Percentiles rank a stretch among this genome's conserved stretches.
Conservation (phyloP, 2,329 filamentous ascomycete genomes). For the Phoma sp. region DNA sequence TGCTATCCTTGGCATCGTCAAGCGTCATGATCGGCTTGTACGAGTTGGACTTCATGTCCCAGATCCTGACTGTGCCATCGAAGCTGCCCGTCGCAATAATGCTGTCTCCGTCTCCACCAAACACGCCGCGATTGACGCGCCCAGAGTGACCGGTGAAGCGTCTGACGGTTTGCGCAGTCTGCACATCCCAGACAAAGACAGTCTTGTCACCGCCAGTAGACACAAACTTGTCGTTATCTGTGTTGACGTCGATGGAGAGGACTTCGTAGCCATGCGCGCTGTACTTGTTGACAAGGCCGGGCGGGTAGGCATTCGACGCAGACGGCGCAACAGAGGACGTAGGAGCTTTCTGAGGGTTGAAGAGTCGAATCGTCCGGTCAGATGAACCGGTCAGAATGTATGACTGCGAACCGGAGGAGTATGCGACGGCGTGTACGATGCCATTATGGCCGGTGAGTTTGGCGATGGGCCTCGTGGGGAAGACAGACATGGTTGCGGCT, state of each 20-base stretch:
- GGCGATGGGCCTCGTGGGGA: slow-evolving; percentile 50
- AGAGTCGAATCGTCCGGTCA: slow-evolving; percentile 84
- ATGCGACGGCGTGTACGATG: slow-evolving; percentile 58
- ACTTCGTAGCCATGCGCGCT: slow-evolving; percentile 91
- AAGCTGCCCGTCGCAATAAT: slow-evolving; percentile 76
- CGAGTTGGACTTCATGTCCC: slow-evolving; percentile 52
- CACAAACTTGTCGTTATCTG: slow-evolving; percentile 83
- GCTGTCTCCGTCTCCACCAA: slow-evolving; percentile 76
- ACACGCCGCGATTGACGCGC: slow-evolving; percentile 78
- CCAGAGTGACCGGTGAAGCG: slow-evolving; percentile 76
- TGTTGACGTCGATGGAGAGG: slow-evolving; percentile 74
- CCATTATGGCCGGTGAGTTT: slow-evolving; percentile 52
- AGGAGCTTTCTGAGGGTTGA: slow-evolving; percentile 71
- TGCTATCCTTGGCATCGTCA: slow-evolving; percentile 73
- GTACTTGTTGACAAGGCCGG: slow-evolving; percentile 81
- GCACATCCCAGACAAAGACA: slow-evolving; percentile 95
- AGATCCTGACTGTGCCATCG: slow-evolving; percentile 77
- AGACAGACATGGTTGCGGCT: slow-evolving; percentile 41
- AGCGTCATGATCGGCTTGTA: slow-evolving; percentile 74
- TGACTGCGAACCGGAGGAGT: slow-evolving; percentile 56
- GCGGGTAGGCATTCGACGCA: slow-evolving; percentile 29
- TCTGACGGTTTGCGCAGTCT: slow-evolving; percentile 75
- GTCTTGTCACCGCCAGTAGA: slow-evolving; percentile 88
- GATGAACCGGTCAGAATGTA: slow-evolving; percentile 81
- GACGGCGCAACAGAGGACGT: slow-evolving; percentile 44